A percentile compares a stretch with the other conserved stretches of the same genome.
Evolutionary conservation across 768 basidiomycete species (phyloP).

Genomic region (Albatrellus ellisii): DNA sequence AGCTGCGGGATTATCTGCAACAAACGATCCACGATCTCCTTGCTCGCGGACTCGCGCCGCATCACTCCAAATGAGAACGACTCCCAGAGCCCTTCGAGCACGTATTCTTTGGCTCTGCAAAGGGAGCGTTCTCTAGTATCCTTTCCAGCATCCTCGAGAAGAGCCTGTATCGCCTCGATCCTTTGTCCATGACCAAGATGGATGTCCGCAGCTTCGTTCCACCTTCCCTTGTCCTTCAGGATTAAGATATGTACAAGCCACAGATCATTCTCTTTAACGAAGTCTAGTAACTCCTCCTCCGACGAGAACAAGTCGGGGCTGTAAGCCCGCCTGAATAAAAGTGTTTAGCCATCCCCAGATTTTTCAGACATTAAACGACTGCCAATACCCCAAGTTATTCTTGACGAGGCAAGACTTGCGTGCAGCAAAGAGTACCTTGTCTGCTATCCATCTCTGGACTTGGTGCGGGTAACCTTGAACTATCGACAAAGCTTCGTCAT

Average conservation of each 20-base stretch:
- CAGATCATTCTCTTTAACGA: not conserved
- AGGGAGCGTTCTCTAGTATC: not conserved
- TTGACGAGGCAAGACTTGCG: constrained; percentile 31
- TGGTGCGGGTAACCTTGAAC: constrained; percentile 23
- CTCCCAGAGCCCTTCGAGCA: not conserved
- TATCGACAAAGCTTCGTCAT: constrained; percentile 38
- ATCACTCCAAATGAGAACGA: not conserved
- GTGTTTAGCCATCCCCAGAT: no score
- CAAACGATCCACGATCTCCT: no score
- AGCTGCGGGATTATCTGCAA: not conserved
- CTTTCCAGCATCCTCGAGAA: not conserved
- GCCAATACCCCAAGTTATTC: constrained; percentile 20
- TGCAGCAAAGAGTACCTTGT: constrained; percentile 29
- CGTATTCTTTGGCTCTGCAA: not conserved
- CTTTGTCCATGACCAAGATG: not conserved
- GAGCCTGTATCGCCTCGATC: not conserved
- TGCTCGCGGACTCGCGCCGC: not conserved
- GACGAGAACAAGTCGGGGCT: not conserved
- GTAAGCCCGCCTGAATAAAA: not conserved
- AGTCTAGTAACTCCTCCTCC: not conserved
- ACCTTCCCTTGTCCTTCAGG: not conserved
- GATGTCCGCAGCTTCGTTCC: not conserved
- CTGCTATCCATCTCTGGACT: constrained; percentile 21
- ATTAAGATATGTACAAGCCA: not conserved
- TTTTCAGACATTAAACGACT: not conserved